These are phyloP conservation scores for Rubroshorea leprosula DNA, from an alignment of 345 rosid genomes.

Conservation along the genomic window DNA sequence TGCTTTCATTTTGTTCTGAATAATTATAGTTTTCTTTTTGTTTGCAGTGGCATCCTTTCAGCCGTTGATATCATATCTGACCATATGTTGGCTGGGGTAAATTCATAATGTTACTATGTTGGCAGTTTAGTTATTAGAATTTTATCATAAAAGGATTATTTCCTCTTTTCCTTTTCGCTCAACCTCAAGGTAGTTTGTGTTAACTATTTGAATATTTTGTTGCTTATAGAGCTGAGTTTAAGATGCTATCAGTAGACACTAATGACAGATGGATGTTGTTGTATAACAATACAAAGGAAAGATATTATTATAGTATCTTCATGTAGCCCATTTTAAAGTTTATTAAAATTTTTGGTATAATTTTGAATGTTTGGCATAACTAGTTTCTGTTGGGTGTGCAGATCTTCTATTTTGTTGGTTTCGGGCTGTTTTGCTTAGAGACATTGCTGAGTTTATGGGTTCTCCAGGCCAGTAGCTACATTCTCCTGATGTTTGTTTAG, in stretches of 20 bases:
- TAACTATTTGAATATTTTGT: no score
- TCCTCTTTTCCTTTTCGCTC: background rate
- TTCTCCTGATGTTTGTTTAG: background rate
- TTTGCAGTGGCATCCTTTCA: constrained; percentile 84
- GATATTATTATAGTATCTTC: no score
- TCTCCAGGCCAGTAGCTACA: constrained; percentile 58
- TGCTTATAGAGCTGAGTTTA: no score
- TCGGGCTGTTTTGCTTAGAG: constrained; percentile 86
- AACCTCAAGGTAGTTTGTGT: no score
- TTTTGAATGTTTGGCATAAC: background rate
- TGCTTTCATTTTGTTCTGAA: background rate
- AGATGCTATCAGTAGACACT: no score
- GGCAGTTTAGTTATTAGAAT: background rate
- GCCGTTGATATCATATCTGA: constrained; percentile 81
- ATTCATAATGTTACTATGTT: constrained; percentile 13
- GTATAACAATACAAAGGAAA: no score
- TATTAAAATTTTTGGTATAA: no score
- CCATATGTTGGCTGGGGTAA: constrained; percentile 77
- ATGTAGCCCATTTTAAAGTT: no score
- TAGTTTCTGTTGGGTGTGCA: constrained; percentile 26
- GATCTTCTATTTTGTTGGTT: constrained; percentile 91
- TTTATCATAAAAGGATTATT: background rate
- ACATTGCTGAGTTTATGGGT: constrained; percentile 93
- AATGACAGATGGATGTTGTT: no score
- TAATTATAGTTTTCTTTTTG: constrained; percentile 3